Percentiles rank a stretch among this genome's conserved stretches.
Evolutionary conservation across 768 basidiomycete species (phyloP).

Genomic region (Boletus subparvulus): DNA sequence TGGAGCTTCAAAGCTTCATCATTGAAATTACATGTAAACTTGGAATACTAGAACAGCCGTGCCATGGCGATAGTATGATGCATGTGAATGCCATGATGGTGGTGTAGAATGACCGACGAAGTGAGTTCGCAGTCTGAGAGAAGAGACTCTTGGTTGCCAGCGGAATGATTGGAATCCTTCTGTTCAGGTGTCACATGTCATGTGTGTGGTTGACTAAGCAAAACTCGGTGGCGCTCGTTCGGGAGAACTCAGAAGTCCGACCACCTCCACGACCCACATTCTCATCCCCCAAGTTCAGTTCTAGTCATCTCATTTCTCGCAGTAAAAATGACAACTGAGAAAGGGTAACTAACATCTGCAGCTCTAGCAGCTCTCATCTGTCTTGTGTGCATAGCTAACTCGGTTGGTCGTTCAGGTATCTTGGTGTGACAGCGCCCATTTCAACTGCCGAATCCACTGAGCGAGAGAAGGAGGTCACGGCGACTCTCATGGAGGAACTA

Average conservation of each 20-base stretch:
- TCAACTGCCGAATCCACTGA: constrained; percentile 70
- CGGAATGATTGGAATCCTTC: too few species aligned
- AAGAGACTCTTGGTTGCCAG: too few species aligned
- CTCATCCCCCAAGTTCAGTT: constrained; percentile 7
- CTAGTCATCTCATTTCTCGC: constrained; percentile 4
- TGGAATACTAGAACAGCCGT: too few species aligned
- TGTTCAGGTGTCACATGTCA: background rate
- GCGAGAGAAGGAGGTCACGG: constrained; percentile 80
- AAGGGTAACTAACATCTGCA: constrained; percentile 32
- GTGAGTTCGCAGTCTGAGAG: too few species aligned
- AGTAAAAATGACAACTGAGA: constrained; percentile 42
- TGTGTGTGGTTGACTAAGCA: constrained; percentile 25
- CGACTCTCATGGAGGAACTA: constrained; percentile 88
- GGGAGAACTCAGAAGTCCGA: background rate
- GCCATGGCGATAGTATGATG: too few species aligned
- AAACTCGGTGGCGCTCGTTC: constrained; percentile 13
- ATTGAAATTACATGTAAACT: too few species aligned
- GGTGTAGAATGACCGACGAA: too few species aligned
- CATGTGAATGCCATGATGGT: too few species aligned
- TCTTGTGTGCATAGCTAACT: constrained; percentile 13
- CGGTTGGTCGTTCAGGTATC: constrained; percentile 46
- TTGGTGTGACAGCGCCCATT: constrained; percentile 87
- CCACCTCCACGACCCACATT: constrained; percentile 19
- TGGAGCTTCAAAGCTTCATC: too few species aligned
- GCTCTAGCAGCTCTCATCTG: constrained; percentile 2